Conservation (phyloP, 768 basidiomycete genomes). For the Lactarius vividus region DNA sequence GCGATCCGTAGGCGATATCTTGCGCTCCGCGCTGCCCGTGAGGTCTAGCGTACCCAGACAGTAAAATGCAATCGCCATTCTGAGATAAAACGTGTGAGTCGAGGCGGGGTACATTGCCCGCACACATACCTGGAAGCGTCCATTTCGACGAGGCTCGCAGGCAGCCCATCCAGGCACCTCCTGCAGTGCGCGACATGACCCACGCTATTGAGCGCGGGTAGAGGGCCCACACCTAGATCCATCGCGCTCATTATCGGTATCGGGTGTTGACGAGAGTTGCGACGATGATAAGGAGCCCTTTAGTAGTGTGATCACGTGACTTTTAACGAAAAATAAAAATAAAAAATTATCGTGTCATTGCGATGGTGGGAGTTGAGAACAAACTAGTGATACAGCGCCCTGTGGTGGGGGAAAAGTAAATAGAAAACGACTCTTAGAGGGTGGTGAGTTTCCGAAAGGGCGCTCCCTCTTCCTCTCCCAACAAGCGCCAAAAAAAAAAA, state of each 20-base stretch:
- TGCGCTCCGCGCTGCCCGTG: constrained; percentile 48
- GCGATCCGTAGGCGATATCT: constrained; percentile 51
- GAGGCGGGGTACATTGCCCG: too few relatives aligned
- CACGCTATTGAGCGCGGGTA: constrained; percentile 39
- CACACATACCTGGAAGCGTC: constrained; percentile 61
- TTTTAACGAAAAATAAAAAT: constrained; percentile 17
- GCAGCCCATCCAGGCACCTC: constrained; percentile 70
- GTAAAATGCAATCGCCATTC: constrained; percentile 86
- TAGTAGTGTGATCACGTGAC: too few relatives aligned
- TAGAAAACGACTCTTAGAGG: background rate
- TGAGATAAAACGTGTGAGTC: constrained; percentile 32
- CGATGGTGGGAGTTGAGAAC: constrained; percentile 8
- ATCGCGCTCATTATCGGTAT: background rate
- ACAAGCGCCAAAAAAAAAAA: background rate
- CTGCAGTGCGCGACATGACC: constrained; percentile 65
- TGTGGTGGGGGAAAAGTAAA: background rate
- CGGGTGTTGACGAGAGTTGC: background rate
- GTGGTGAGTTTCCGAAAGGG: too few relatives aligned
- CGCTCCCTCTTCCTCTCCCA: background rate
- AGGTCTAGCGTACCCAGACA: constrained; percentile 84
- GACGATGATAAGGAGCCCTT: too few relatives aligned
- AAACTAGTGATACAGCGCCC: constrained; percentile 26
- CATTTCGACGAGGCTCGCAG: constrained; percentile 60
- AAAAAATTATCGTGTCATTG: constrained; percentile 27
- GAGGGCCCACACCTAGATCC: background rate